Evolutionary conservation across 2,329 filamentous ascomycete species (phyloP).

Genomic region (Aspergillus luchuensis): DNA sequence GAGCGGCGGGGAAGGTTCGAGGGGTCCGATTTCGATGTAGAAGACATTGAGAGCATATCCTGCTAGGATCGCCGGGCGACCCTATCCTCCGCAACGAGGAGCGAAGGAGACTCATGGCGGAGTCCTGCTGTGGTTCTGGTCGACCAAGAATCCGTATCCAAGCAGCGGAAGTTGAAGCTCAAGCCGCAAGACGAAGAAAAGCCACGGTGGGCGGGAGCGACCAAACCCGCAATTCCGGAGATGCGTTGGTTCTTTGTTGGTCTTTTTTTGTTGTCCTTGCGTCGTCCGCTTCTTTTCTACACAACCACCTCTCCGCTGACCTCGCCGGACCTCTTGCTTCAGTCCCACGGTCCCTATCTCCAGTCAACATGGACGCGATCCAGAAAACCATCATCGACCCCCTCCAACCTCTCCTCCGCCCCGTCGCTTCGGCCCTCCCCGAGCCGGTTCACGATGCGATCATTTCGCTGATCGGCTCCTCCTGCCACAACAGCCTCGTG

Average conservation of each 20-base stretch:
- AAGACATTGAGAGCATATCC: slow-evolving; percentile 40
- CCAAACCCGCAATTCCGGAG: slow-evolving; percentile 29
- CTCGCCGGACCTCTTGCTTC: neutral
- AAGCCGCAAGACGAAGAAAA: slow-evolving; percentile 23
- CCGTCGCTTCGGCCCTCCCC: slow-evolving; percentile 73
- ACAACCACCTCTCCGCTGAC: neutral
- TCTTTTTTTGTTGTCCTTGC: neutral
- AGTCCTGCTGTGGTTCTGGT: slow-evolving; percentile 7
- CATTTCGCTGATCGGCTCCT: slow-evolving; percentile 74
- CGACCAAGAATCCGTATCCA: neutral
- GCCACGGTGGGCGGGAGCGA: slow-evolving; percentile 30
- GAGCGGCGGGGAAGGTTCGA: slow-evolving; percentile 21
- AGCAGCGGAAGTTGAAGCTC: neutral
- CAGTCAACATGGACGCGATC: slow-evolving; percentile 43
- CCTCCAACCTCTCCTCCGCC: slow-evolving; percentile 57
- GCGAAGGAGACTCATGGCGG: slow-evolving; percentile 42
- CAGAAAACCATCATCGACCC: slow-evolving; percentile 45
- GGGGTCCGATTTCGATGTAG: slow-evolving; percentile 23
- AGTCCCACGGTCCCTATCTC: neutral
- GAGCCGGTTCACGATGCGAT: slow-evolving; percentile 72
- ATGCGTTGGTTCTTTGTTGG: neutral
- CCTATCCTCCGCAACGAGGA: slow-evolving; percentile 38
- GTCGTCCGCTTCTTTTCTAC: neutral
- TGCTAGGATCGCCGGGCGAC: slow-evolving; percentile 32
- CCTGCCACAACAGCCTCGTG: slow-evolving; percentile 84